Evolutionary conservation across 805 yeast genomes (phyloP), one percentile per base, ranked within the genome.

Genomic region (Lipomyces orientalis): DNA sequence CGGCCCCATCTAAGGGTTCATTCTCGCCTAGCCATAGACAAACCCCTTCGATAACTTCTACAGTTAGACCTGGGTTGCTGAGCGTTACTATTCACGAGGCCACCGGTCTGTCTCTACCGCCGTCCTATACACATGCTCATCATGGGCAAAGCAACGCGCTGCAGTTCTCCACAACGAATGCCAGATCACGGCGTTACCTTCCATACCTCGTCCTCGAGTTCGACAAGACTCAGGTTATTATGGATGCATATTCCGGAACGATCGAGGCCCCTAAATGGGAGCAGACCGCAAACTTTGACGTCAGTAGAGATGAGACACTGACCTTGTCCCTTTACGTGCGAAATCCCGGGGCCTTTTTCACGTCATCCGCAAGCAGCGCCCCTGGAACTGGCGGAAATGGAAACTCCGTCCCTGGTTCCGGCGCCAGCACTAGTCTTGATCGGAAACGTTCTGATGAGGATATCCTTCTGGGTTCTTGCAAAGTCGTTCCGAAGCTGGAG

Each of bases 131-230:
- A 31, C 68, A 64, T 57, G 68, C 65, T 43, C 68, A 67, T 29
- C 66, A 67, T 43, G 68, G 68, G 52, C 66, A 64, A n/a, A 43
- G 61, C 37, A 37, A 58, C n/a, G 64, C 60, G 31, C 35, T 58
- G 16, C 57, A 34, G 16, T 65, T 56, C 58, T 58, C 67, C 10
- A 22, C 69, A 31, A 31, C 63, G n/a, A 35, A 25, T 57, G 25
- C 60, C 49, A n/a, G 64, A 9, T 54, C 62, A 12, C 65, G 71
- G 35, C 54, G 69, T 87, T 87, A 72, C 86, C 95, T 19, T 83
- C 97, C 67, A 84, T 95, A 51, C 91, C 91, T 93, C 75, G 92
- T 97, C 1, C 83, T 95, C 57, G 99, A 95, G 79, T 94, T 93
- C 76, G 99, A 95, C 79, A 95, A 95, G 79, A 92, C 94, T 61